phyloP scores from a whole-genome alignment of 2,329 filamentous ascomycete species.

The Cladophialophora carrionii region DNA sequence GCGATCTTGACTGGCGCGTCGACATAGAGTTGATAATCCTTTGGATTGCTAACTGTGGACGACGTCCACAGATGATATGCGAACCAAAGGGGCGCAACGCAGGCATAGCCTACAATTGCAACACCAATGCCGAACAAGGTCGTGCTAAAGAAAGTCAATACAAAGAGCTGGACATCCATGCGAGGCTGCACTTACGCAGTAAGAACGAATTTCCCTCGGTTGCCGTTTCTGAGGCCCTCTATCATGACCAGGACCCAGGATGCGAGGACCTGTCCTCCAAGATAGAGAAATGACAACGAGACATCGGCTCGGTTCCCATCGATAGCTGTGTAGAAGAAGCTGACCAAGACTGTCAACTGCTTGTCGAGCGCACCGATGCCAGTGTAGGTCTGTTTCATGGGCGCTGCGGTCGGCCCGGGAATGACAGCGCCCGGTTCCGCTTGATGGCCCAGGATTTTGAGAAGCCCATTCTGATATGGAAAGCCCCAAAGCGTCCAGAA shows the following conservation, averaged over 20 bases:
- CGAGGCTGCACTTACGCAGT: conserved; percentile 19
- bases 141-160: conserved; percentile 37
- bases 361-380: conserved; percentile 38
- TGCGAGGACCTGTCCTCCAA: conserved; percentile 49
- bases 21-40: conserved; percentile 43
- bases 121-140: conserved; percentile 48
- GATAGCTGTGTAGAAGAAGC: conserved; percentile 48
- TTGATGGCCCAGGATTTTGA: conserved; percentile 35
- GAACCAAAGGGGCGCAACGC: conserved; percentile 51
- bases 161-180: background rate
- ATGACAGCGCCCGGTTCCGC: conserved; percentile 37
- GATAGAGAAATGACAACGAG: conserved; percentile 45
- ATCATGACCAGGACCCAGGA: conserved; percentile 51
- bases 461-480: conserved; percentile 39
- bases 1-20: conserved; percentile 41
- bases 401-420: conserved; percentile 38
- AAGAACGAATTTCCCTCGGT: conserved; percentile 44
- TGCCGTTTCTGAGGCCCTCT: conserved; percentile 52
- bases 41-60: conserved; percentile 45
- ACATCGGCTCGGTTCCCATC: conserved; percentile 46
- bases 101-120: conserved; percentile 51
- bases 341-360: conserved; percentile 39
- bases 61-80: conserved; percentile 51
- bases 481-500: conserved; percentile 39
- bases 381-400: conserved; percentile 40